phyloP scores from a whole-genome alignment of 1,284 basidiomycete species.

The Stygiomarasmius scandens region DNA sequence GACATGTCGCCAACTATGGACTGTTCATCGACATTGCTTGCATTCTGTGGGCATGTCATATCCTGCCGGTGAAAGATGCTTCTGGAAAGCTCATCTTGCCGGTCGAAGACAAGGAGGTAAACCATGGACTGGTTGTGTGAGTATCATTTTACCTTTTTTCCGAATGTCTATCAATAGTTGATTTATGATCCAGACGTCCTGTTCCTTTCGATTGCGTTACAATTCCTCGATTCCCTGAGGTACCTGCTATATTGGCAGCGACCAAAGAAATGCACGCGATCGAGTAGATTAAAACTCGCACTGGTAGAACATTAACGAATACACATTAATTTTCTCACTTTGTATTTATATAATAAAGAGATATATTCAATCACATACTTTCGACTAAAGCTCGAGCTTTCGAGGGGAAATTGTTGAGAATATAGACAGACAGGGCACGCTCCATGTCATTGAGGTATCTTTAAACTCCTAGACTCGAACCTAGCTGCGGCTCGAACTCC shows the following conservation, averaged over 20 bases:
- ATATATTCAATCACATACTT: too few relatives aligned
- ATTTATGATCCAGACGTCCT: not conserved
- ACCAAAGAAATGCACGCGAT: not conserved
- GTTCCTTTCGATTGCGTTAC: not conserved
- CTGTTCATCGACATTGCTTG: constrained; percentile 10
- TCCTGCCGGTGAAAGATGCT: constrained; percentile 2
- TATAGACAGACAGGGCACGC: too few relatives aligned
- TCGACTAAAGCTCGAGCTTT: too few relatives aligned
- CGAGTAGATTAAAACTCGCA: too few relatives aligned
- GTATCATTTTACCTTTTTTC: not conserved
- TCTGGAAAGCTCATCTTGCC: not conserved
- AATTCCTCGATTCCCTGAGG: not conserved
- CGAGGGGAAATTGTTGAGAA: too few relatives aligned
- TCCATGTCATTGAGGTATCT: too few relatives aligned
- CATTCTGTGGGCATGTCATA: constrained; percentile 3
- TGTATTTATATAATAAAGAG: too few relatives aligned
- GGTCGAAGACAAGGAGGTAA: not conserved
- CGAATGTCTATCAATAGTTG: too few relatives aligned
- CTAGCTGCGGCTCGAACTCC: too few relatives aligned
- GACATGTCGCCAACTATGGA: constrained; percentile 8
- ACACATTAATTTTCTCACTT: too few relatives aligned
- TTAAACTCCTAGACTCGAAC: too few relatives aligned
- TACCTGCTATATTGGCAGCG: not conserved
- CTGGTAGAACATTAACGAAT: too few relatives aligned
- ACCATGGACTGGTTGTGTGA: constrained; percentile 9